These are phyloP conservation scores for baker's yeast (Saccharomyces cerevisiae) DNA, from an alignment of 805 yeast genomes.

Conservation along the genomic window DNA sequence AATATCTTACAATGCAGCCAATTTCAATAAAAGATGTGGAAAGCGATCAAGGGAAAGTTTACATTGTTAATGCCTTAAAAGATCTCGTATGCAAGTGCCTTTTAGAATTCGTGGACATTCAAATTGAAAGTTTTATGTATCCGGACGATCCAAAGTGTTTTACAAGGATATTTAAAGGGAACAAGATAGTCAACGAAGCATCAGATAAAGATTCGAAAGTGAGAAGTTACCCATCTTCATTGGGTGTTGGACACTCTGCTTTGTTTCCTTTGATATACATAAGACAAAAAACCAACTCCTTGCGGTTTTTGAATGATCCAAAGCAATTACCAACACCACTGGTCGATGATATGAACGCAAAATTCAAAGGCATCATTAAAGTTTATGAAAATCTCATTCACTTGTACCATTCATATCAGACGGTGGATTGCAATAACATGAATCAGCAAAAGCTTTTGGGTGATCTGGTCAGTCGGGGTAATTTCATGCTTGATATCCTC, in stretches of 20 bases:
- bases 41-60: background rate
- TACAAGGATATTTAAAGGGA: background rate
- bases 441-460: background rate
- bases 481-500: background rate
- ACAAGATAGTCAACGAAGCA: background rate
- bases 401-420: background rate
- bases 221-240: background rate
- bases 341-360: background rate
- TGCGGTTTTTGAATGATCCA: background rate
- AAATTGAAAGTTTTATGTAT: conserved; percentile 23
- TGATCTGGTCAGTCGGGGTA: background rate
- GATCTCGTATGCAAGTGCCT: background rate
- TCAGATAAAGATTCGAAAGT: background rate
- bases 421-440: background rate
- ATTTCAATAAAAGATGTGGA: background rate
- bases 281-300: background rate
- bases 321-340: background rate
- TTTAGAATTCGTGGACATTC: background rate
- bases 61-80: conserved; percentile 6
- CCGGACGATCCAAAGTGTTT: conserved; percentile 6
- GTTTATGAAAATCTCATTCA: background rate
- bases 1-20: background rate
- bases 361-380: background rate
- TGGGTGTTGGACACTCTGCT: background rate
- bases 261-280: background rate